These are phyloP conservation scores for Entomortierella chlamydospora DNA, from an alignment of 192 early-diverging fungal species.

Conservation along the genomic window DNA sequence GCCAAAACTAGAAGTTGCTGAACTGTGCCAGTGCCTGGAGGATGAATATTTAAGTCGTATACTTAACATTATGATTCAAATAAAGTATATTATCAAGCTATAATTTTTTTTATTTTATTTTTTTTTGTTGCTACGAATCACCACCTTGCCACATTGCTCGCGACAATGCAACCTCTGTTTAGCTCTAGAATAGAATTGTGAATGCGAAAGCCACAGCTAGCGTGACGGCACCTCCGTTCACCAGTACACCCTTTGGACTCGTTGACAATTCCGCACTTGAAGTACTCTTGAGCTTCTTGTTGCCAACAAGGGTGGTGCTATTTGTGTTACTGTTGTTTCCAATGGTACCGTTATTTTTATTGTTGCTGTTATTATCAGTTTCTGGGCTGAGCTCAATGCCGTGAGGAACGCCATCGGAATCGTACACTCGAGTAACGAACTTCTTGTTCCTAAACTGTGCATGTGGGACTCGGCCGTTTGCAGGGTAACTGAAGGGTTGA, in stretches of 20 bases:
- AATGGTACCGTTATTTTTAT: neutral
- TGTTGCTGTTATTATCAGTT: neutral
- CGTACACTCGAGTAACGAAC: conserved; percentile 4
- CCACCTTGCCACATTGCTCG: too few species aligned
- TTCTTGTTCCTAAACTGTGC: conserved; percentile 41
- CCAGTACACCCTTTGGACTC: neutral
- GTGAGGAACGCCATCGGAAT: neutral
- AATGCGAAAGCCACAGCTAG: conserved; percentile 27
- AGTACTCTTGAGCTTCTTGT: neutral
- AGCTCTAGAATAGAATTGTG: conserved; percentile 23
- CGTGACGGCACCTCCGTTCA: conserved; percentile 2
- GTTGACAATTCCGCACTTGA: conserved; percentile 15
- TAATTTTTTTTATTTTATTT: too few species aligned
- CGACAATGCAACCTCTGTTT: too few species aligned
- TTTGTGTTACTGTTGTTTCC: neutral
- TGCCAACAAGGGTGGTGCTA: neutral
- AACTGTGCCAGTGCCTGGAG: too few species aligned
- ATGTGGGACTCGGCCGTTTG: conserved; percentile 15
- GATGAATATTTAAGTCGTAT: too few species aligned
- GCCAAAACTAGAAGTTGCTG: too few species aligned
- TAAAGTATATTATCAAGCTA: too few species aligned
- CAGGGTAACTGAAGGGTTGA: conserved; percentile 41
- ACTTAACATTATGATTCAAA: too few species aligned
- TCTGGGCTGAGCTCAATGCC: neutral
- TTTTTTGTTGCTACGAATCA: too few species aligned